Evolutionary conservation across 2,329 filamentous ascomycete species (phyloP), one percentile per base, ranked within the genome.

Genomic region (Rutstroemia sp.): DNA sequence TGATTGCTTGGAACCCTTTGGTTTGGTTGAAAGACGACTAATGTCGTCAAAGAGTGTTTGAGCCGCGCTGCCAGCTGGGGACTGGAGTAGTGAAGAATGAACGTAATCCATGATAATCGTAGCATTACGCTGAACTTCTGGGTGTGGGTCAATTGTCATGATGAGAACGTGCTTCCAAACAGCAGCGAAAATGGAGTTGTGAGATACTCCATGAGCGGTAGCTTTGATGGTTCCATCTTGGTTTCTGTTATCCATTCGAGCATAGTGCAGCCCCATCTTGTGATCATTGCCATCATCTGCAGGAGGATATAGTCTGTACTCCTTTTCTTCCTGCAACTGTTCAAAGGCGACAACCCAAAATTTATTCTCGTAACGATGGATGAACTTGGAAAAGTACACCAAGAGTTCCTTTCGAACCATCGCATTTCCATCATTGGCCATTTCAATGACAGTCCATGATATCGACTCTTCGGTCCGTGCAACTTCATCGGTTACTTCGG

Each of bases 141-240:
- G 91, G 68, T 96, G 92, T 42, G 94, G 92, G 68, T 99, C 94
- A 17, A 95, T 89, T 46, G 90, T 92, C 70, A 97, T 79, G 60
- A 95, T 89, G 58, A 96, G 76, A 45, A 95, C 79, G 66, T 96
- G 89, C 70, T 95, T 94, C 94, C 94, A 99, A 60, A 95, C 87
- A 1, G 92, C 88, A 30, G 92, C 87, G 70, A 95, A 96, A 17
- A 96, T 88, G 0, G 91, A 96, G 67, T 95, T 94, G 61, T 89
- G 85, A 12, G 92, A 90, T 10, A 89, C 72, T 1, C 82, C 80
- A 46, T 82, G 78, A 2, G 79, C 76, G 2, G 75, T 68, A 25
- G 76, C 73, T 66, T 81, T 82, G 69, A 83, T 80, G 5, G 74
- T 77, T 3, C 81, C 82, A 60, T 86, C 80, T 14, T 72, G 67